These are phyloP conservation scores for Phaseolus coccineus DNA, from an alignment of 331 rosid species.

Conservation along the genomic window DNA sequence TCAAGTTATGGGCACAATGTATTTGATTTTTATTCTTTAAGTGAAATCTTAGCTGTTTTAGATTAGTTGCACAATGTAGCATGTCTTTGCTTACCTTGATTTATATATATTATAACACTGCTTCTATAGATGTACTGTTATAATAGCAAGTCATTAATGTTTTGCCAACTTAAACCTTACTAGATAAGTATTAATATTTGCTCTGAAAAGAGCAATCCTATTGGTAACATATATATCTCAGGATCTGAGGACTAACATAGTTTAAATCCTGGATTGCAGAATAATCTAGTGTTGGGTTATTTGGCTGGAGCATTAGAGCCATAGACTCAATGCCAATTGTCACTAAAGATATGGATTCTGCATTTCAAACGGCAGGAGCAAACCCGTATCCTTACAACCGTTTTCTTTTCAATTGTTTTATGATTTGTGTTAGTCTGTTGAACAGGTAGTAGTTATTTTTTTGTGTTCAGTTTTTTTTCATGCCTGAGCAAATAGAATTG, in stretches of 20 bases:
- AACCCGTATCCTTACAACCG: conserved; percentile 75
- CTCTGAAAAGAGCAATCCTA: conserved; percentile 8
- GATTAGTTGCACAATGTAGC: conserved; percentile 36
- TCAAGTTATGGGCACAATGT: conserved; percentile 2
- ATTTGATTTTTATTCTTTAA: conserved; percentile 25
- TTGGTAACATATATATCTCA: not conserved
- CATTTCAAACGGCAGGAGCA: conserved; percentile 84
- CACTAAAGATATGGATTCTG: conserved; percentile 77
- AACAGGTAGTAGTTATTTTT: not conserved
- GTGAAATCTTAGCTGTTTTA: conserved; percentile 30
- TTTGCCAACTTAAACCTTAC: conserved; percentile 8
- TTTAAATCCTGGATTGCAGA: conserved; percentile 49
- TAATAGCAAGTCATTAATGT: conserved; percentile 9
- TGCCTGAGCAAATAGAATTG: conserved; percentile 4
- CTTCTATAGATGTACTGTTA: conserved; percentile 16
- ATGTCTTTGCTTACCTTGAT: conserved; percentile 25
- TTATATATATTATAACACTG: conserved; percentile 8
- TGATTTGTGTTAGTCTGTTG: conserved; percentile 27
- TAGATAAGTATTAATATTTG: not conserved
- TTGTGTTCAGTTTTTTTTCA: not conserved
- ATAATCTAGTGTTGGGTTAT: conserved; percentile 33
- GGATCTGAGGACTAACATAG: conserved; percentile 40
- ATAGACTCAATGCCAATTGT: conserved; percentile 65
- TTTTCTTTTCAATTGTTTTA: conserved; percentile 35
- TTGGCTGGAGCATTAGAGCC: conserved; percentile 46